Evolutionary conservation across 78 protist species (phyloP), one percentile per base, ranked within the genome.

Genomic region (Polysphondylium violaceum): DNA sequence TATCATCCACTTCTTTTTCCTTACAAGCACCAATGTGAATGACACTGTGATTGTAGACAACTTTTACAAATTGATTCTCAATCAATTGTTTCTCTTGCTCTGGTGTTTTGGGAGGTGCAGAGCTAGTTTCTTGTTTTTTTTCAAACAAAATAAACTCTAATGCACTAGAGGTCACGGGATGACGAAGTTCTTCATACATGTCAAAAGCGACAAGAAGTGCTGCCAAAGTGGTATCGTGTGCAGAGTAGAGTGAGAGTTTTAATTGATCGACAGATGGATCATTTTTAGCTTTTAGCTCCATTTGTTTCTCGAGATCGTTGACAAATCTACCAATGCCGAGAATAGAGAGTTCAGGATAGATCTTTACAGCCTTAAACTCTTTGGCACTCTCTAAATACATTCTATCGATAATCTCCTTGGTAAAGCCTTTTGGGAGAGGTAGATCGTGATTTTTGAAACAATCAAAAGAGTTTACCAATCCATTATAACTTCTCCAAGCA

Each of bases 201-300:
- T 83, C 79, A 31, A 43, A 83, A 7, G 79, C 91, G 4, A 83
- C 91, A n/a, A 83, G 36, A 2, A 83, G 65, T 23, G 81, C 79
- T n/a, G 76, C 91, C 14, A 83, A 56, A 17, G 91, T 83, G 31
- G 79, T 56, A 60, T 83, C 91, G n/a, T 83, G 91, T 3, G 61
- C 91, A 43, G 91, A 83, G 67, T 83, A 83, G 35, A 50, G 38
- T 7, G 79, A 63, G 6, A 83, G 50, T 58, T 83, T 83, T 14
- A 83, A 29, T 58, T 67, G 74, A 5, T 67, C 41, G 12, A 71
- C 63, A 16, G 43, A 14, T n/a, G 29, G 35, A 17, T 36, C 55
- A 31, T 83, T 65, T 2, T 3, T 44, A 2, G 63, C 68, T 55
- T 83, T 83, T 2, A 17, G 16, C 9, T 38, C 8, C 29, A 83